A percentile compares a stretch with the other conserved stretches of the same genome.
These are phyloP conservation scores for Bretschneidera sinensis DNA, from an alignment of 345 rosid genomes.

Conservation along the genomic window DNA sequence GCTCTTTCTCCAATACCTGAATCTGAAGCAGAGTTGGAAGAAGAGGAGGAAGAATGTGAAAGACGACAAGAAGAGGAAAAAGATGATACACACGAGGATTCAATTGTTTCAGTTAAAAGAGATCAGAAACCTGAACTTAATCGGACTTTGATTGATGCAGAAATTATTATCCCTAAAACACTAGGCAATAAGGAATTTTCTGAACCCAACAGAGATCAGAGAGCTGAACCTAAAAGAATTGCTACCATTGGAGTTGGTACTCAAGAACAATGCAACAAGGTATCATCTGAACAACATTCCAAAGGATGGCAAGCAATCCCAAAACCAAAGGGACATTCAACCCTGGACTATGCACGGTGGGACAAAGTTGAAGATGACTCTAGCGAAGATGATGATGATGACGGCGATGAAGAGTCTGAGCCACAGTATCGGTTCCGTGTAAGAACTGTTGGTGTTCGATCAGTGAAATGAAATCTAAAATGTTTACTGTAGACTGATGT, in stretches of 20 bases:
- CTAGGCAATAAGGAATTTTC: slow-evolving; percentile 25
- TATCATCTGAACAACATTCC: slow-evolving; percentile 30
- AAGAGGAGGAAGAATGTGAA: slow-evolving; percentile 46
- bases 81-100: slow-evolving; percentile 16
- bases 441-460: slow-evolving; percentile 67
- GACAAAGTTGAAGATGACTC: slow-evolving; percentile 72
- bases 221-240: slow-evolving; percentile 21
- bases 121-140: slow-evolving; percentile 21
- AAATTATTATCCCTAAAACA: slow-evolving; percentile 26
- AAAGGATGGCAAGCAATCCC: slow-evolving; percentile 92
- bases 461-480: slow-evolving; percentile 51
- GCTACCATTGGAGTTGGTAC: slow-evolving; percentile 18
- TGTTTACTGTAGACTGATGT: background rate
- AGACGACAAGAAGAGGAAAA: slow-evolving; percentile 16
- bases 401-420: slow-evolving; percentile 51
- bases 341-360: slow-evolving; percentile 88
- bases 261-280: slow-evolving; percentile 32
- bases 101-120: slow-evolving; percentile 13
- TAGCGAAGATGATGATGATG: slow-evolving; percentile 70
- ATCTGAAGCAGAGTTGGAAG: slow-evolving; percentile 77
- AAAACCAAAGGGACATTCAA: slow-evolving; percentile 92
- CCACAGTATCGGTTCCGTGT: slow-evolving; percentile 85
- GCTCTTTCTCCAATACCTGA: slow-evolving; percentile 94
- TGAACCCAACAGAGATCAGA: slow-evolving; percentile 14
- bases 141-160: slow-evolving; percentile 13